phyloP scores from a whole-genome alignment of 2,329 filamentous ascomycete genomes.

The Karstenula rhodostoma region DNA sequence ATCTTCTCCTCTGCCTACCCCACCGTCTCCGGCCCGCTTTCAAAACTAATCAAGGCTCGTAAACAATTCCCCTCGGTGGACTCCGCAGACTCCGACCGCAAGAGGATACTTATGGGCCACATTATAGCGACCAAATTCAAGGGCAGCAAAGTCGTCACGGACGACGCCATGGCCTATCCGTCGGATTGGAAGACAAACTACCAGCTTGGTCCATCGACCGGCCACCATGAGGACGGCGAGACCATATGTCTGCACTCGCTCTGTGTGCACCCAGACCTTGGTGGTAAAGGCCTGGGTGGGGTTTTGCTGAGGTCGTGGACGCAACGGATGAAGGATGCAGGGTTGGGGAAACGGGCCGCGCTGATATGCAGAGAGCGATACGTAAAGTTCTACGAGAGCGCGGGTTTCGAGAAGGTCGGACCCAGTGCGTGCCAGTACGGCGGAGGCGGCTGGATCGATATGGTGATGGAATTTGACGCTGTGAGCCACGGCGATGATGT shows the following conservation, averaged over 20 bases:
- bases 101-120: conserved; percentile 76
- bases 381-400: conserved; percentile 78
- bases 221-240: conserved; percentile 75
- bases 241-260: conserved; percentile 86
- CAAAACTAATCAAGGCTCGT: conserved; percentile 62
- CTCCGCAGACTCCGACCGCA: conserved; percentile 64
- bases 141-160: conserved; percentile 69
- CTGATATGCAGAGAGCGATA: conserved; percentile 80
- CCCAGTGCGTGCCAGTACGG: conserved; percentile 75
- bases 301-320: conserved; percentile 79
- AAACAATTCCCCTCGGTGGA: conserved; percentile 66
- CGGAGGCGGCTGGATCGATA: conserved; percentile 82
- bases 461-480: conserved; percentile 64
- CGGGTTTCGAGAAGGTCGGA: conserved; percentile 73
- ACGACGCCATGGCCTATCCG: conserved; percentile 79
- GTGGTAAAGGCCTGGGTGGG: conserved; percentile 76
- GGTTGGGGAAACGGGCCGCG: conserved; percentile 74
- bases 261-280: conserved; percentile 78
- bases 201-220: conserved; percentile 53
- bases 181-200: conserved; percentile 66
- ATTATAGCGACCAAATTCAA: conserved; percentile 77
- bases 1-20: conserved; percentile 76
- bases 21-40: conserved; percentile 54
- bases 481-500: conserved; percentile 22
- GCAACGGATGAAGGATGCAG: conserved; percentile 75